Base-by-base conservation (phyloP, 371 early-diverging fungal species). In the Mucor irregularis region DNA sequence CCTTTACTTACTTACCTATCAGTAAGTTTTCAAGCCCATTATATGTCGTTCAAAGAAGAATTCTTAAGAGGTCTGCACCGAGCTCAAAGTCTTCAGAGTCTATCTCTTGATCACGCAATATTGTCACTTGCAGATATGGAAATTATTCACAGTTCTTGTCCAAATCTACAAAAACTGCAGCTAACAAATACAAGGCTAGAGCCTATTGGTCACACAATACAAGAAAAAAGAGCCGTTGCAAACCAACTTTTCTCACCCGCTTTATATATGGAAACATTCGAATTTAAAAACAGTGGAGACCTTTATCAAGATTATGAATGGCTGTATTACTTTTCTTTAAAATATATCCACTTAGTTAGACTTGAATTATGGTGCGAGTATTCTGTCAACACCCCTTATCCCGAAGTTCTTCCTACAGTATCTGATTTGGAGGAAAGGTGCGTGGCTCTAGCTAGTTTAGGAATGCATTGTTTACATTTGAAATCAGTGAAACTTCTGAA, bases 51-150 rank as follows among this genome's bases (percentile, higher is more conserved):
- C 9, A 60, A 60, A 10, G 3, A 30, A 10, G 37, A 48, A 10
- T 53, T 60, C 19, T 30, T 53, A 25, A 13, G 38, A 22, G 25
- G 28, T 30, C 13, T 63, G 8, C 13, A 38, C 17, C 51, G 53
- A 28, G 49, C 53, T 21, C 21, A 11, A 11, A 17, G 47, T 24
- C 48, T 62, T 8, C n/a, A 31, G 19, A 28, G 25, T 8, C 31
- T 62, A 17, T 50, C 62, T 7, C 30, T 62, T 14, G 53, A 62
- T 21, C 34, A 52, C 2, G 30, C 35, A 2, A 17, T 28, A 5
- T 14, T 62, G 11, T 47, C 53, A 9, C 22, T 56, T 13, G 13
- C 40, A 21, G 62, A 62, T 10, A 37, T 62, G 2, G 62, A 62
- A 30, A 28, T 29, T 2, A 52, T 62, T 13, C 62, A 62, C 42